Conservation (phyloP, 441 rosid species). For the Geranium incanum region DNA sequence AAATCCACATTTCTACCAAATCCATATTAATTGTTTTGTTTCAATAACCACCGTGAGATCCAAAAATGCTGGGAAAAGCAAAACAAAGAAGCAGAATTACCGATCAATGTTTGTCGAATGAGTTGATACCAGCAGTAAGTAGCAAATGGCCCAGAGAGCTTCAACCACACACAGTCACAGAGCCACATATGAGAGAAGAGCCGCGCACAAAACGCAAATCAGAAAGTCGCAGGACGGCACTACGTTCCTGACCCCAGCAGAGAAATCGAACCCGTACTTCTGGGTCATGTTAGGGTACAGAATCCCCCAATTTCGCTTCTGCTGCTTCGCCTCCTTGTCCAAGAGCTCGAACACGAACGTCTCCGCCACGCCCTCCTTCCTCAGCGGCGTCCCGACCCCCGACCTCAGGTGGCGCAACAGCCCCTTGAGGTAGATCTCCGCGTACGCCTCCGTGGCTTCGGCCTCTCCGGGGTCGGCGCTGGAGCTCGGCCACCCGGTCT, state of each 20-base stretch:
- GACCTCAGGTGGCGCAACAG: constrained; percentile 47
- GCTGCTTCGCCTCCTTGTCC: constrained; percentile 38
- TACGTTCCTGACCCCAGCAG: constrained; percentile 22
- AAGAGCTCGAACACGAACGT: constrained; percentile 59
- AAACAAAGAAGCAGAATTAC: neutral
- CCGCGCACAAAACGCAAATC: constrained; percentile 19
- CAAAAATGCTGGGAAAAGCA: neutral
- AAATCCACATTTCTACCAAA: neutral
- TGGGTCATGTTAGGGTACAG: constrained; percentile 50
- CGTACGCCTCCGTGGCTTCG: constrained; percentile 51
- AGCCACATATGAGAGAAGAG: neutral
- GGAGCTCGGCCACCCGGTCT: constrained; percentile 83
- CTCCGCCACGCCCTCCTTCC: constrained; percentile 63
- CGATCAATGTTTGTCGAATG: neutral
- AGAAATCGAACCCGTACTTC: constrained; percentile 55
- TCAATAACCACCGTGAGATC: neutral
- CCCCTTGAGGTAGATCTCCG: constrained; percentile 61
- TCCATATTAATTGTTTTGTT: neutral
- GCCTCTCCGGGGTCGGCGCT: constrained; percentile 45
- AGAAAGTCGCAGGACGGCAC: constrained; percentile 9
- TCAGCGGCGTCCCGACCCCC: constrained; percentile 64
- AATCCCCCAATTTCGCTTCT: constrained; percentile 55
- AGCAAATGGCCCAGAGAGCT: neutral
- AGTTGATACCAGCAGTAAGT: neutral
- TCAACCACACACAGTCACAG: neutral